A percentile compares a stretch with the other conserved stretches of the same genome.
phyloP scores from a whole-genome alignment of 2,329 filamentous ascomycete genomes.

The Zymoseptoria tritici region DNA sequence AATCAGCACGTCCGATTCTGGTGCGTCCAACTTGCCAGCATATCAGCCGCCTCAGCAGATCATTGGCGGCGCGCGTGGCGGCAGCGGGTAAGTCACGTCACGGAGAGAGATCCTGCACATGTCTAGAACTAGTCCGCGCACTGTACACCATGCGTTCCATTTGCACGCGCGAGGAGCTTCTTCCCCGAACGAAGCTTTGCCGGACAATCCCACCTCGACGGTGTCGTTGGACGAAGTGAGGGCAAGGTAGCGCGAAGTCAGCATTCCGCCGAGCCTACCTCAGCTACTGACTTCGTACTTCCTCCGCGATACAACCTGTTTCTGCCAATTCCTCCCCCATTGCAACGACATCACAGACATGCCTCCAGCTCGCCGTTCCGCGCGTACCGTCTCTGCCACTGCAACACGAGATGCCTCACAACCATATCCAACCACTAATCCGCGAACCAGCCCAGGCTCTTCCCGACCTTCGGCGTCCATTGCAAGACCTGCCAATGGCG shows the following conservation, averaged over 20 bases:
- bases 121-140: not conserved
- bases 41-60: slow-evolving; percentile 21
- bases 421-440: slow-evolving; percentile 23
- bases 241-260: not conserved
- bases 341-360: slow-evolving; percentile 14
- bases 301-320: not conserved
- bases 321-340: not conserved
- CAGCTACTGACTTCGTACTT: not conserved
- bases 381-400: slow-evolving; percentile 20
- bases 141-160: not conserved
- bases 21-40: slow-evolving; percentile 20
- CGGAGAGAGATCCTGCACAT: not conserved
- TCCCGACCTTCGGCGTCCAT: slow-evolving; percentile 22
- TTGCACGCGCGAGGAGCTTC: not conserved
- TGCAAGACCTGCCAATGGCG: slow-evolving; percentile 34
- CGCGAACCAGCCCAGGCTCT: slow-evolving; percentile 16
- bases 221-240: not conserved
- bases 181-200: not conserved
- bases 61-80: slow-evolving; percentile 4
- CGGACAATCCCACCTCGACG: not conserved
- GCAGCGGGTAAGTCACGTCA: slow-evolving; percentile 13
- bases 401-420: slow-evolving; percentile 13
- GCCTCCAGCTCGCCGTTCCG: slow-evolving; percentile 28
- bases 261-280: not conserved
- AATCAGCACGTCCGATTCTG: slow-evolving; percentile 16